Conservation (phyloP, 2,329 filamentous ascomycete genomes). For the Fusarium heterosporum region DNA sequence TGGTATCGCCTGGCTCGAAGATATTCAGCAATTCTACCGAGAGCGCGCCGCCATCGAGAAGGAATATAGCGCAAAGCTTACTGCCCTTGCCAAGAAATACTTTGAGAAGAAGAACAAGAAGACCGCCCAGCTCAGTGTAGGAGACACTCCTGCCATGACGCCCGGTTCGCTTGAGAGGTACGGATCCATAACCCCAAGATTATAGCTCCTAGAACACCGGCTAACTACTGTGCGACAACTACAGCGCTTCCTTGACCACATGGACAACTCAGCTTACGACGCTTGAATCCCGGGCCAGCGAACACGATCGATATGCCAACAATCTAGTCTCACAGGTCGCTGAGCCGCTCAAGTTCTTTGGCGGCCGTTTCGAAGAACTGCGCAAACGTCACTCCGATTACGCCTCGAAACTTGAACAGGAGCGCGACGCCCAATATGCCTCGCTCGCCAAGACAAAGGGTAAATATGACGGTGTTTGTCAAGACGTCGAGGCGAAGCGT, state of each 20-base stretch:
- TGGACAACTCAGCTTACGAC: conserved; percentile 95
- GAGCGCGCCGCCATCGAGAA: conserved; percentile 95
- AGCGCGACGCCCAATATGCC: conserved; percentile 84
- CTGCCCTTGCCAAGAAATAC: conserved; percentile 91
- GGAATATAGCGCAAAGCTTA: conserved; percentile 92
- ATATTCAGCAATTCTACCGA: conserved; percentile 97
- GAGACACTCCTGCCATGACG: conserved; percentile 91
- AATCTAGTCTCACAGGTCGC: conserved; percentile 85
- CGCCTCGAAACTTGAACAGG: conserved; percentile 87
- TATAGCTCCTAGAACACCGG: neutral
- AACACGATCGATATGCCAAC: conserved; percentile 87
- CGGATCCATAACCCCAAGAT: neutral
- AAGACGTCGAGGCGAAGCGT: conserved; percentile 92
- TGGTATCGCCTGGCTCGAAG: conserved; percentile 94
- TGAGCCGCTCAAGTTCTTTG: conserved; percentile 83
- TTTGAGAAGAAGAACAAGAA: conserved; percentile 97
- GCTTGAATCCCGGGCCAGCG: conserved; percentile 85
- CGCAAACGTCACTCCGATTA: conserved; percentile 93
- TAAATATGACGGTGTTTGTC: conserved; percentile 92
- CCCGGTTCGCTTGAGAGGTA: conserved; percentile 93
- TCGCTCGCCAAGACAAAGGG: conserved; percentile 91
- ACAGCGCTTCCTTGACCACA: conserved; percentile 90
- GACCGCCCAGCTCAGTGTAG: conserved; percentile 87
- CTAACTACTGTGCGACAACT: conserved; percentile 39
- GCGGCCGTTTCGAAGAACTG: conserved; percentile 84